A percentile compares a stretch with the other conserved stretches of the same genome.
phyloP scores from a whole-genome alignment of 2,329 filamentous ascomycete genomes.

The Chaetomiaceae sp. region DNA sequence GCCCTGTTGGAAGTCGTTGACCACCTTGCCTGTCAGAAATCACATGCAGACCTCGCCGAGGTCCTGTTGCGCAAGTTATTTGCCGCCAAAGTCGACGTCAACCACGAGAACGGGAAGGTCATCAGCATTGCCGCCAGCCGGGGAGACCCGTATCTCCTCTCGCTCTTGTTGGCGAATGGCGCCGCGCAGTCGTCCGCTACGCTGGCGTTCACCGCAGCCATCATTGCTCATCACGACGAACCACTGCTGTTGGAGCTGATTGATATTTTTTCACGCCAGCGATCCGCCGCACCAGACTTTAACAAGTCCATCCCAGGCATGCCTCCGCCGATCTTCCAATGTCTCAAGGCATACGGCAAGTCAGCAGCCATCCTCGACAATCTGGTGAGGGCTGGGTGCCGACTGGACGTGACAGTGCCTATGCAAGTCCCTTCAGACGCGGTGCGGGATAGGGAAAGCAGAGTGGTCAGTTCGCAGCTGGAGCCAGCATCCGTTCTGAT shows the following conservation, averaged over 20 bases:
- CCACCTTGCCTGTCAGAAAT: conserved; percentile 19
- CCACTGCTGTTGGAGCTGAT: conserved; percentile 16
- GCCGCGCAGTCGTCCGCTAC: conserved; percentile 20
- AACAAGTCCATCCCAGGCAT: conserved; percentile 22
- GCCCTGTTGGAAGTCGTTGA: conserved; percentile 25
- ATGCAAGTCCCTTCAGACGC: conserved; percentile 16
- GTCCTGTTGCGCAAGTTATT: conserved; percentile 21
- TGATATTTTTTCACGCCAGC: conserved; percentile 13
- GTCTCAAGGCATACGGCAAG: conserved; percentile 22
- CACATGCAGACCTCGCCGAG: conserved; percentile 16
- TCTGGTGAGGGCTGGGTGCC: conserved; percentile 21
- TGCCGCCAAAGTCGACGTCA: conserved; percentile 22
- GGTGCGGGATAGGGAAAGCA: not conserved
- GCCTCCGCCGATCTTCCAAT: conserved; percentile 21
- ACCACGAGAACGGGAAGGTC: conserved; percentile 25
- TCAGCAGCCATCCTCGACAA: conserved; percentile 20
- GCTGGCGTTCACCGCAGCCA: conserved; percentile 20
- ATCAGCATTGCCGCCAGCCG: conserved; percentile 21
- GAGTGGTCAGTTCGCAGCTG: conserved; percentile 5
- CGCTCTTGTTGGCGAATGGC: conserved; percentile 17
- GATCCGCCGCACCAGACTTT: conserved; percentile 18
- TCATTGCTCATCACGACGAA: conserved; percentile 24
- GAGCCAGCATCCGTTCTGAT: conserved; percentile 24
- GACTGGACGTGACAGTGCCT: conserved; percentile 20
- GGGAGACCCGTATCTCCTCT: conserved; percentile 21